Evolutionary conservation across 352 stramenopile genomes (phyloP).

Genomic region (Globisporangium middletonii): DNA sequence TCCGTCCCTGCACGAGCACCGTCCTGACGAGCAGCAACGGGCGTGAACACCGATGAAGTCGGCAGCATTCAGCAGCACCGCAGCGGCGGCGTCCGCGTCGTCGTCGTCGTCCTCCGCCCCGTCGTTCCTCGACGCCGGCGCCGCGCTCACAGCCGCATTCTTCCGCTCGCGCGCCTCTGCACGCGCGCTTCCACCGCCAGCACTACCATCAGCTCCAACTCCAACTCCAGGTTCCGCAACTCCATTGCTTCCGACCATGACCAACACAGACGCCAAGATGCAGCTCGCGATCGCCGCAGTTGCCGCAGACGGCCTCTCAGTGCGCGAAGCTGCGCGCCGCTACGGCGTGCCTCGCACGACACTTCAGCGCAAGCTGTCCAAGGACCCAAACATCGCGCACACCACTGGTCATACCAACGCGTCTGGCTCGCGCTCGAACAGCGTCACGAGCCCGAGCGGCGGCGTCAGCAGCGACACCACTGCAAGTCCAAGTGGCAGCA

Average conservation of each 20-base stretch:
- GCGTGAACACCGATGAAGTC: slow-evolving; percentile 14
- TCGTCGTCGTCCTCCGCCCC: not conserved
- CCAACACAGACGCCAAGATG: slow-evolving; percentile 33
- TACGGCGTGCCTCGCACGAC: slow-evolving; percentile 68
- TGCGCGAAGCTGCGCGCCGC: slow-evolving; percentile 67
- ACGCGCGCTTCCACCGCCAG: not conserved
- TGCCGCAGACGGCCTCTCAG: slow-evolving; percentile 44
- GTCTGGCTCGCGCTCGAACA: slow-evolving; percentile 7
- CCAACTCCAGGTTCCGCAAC: not conserved
- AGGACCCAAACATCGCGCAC: slow-evolving; percentile 14
- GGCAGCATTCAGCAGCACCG: slow-evolving; percentile 4
- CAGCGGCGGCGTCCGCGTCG: not conserved
- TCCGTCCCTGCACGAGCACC: not conserved
- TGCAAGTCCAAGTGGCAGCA: slow-evolving; percentile 14
- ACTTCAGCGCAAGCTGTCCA: slow-evolving; percentile 58
- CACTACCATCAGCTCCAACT: not conserved
- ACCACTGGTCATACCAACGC: slow-evolving; percentile 2
- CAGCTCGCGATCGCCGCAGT: slow-evolving; percentile 62
- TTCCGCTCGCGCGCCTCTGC: not conserved
- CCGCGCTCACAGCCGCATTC: not conserved
- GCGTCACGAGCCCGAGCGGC: slow-evolving; percentile 5
- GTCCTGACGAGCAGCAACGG: not conserved
- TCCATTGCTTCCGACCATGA: slow-evolving; percentile 3
- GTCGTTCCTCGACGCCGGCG: not conserved
- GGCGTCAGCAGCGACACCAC: slow-evolving; percentile 4